phyloP scores from a whole-genome alignment of 2,329 filamentous ascomycete species.

The Lecanicillium sp. region DNA sequence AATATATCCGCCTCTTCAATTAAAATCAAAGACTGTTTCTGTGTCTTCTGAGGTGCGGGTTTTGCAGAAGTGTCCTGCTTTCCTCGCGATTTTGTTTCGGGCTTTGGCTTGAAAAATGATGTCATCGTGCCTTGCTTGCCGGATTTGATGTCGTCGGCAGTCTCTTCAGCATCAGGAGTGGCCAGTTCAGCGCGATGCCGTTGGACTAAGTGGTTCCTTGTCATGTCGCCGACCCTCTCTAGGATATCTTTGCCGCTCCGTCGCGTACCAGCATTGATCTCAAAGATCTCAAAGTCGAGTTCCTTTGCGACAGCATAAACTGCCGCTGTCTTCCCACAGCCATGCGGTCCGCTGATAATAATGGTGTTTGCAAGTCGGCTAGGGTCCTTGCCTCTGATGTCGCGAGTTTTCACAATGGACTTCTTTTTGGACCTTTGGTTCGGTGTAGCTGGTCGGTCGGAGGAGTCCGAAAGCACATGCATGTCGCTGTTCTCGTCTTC shows the following conservation, averaged over 20 bases:
- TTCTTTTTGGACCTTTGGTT: constrained; percentile 33
- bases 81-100: constrained; percentile 14
- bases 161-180: constrained; percentile 21
- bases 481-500: constrained; percentile 67
- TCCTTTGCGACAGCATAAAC: constrained; percentile 91
- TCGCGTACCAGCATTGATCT: constrained; percentile 79
- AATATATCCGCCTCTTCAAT: constrained; percentile 90
- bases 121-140: constrained; percentile 73
- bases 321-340: constrained; percentile 87
- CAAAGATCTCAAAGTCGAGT: constrained; percentile 87
- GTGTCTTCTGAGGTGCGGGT: constrained; percentile 36
- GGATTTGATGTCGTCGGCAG: constrained; percentile 48
- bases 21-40: constrained; percentile 91
- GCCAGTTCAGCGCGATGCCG: constrained; percentile 31
- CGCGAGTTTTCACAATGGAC: constrained; percentile 44
- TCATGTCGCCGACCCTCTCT: constrained; percentile 94
- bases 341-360: constrained; percentile 81
- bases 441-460: constrained; percentile 20
- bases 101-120: constrained; percentile 65
- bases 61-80: constrained; percentile 20
- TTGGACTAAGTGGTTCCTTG: constrained; percentile 80
- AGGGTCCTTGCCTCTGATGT: constrained; percentile 26
- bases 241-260: constrained; percentile 84
- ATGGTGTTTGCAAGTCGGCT: constrained; percentile 63
- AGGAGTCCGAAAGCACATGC: constrained; percentile 55